Percentiles rank a stretch among this genome's conserved stretches.
Conservation (phyloP, 2,329 filamentous ascomycete genomes). For the Fusarium annulatum region DNA sequence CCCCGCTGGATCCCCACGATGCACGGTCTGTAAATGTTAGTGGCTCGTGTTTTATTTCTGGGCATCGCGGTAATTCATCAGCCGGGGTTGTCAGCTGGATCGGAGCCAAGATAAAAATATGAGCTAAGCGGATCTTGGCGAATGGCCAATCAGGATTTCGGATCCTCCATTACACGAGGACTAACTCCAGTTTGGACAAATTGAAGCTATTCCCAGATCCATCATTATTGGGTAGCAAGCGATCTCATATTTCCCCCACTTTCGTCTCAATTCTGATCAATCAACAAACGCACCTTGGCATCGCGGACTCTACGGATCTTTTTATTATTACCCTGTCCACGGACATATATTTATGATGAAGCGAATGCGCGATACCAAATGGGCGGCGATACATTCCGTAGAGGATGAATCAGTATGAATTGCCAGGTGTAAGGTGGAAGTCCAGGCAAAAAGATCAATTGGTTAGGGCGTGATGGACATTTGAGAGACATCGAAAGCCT, state of each 20-base stretch:
- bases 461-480: rapidly evolving
- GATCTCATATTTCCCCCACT: no score
- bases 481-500: rapidly evolving
- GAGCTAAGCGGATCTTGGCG: no score
- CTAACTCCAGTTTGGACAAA: background rate
- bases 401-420: rapidly evolving
- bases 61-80: constrained; percentile 16
- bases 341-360: rapidly evolving
- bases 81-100: constrained; percentile 24
- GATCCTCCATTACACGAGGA: rapidly evolving
- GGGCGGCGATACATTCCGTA: rapidly evolving
- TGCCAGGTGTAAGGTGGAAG: rapidly evolving
- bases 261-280: rapidly evolving
- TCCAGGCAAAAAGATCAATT: rapidly evolving
- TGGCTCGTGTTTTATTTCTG: background rate
- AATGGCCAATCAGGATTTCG: rapidly evolving
- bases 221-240: rapidly evolving
- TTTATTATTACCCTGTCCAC: rapidly evolving
- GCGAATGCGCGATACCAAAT: background rate
- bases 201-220: background rate
- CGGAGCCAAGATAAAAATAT: background rate
- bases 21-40: background rate
- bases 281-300: rapidly evolving
- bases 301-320: rapidly evolving
- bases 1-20: background rate